Base-by-base conservation (phyloP, 2,329 filamentous ascomycete genomes). In the Apiospora phragmitis region DNA sequence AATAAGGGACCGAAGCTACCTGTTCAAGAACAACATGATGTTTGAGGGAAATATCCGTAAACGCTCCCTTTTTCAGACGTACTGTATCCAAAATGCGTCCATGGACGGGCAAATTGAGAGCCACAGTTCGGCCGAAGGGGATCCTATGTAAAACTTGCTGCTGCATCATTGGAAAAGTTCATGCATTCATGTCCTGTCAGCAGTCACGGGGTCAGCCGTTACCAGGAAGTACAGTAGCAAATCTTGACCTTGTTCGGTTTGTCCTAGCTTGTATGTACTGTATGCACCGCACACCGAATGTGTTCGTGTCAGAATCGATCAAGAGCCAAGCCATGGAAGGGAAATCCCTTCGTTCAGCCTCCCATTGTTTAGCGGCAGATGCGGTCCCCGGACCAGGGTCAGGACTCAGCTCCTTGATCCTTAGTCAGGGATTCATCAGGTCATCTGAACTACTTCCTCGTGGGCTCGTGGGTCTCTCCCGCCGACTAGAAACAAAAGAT, bases 51-150 rank as follows among this genome's bases (percentile, higher is more conserved):
- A 35, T 32, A 21, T 35, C 21, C 29, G 29, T 35, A 55, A 59
- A 8, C 51, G 29, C 38, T 41, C 38, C 11, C 14, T 41, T 41
- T 41, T 41, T 12, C 14, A 12, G 38, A 41, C 38, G 14, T 41
- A 41, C 38, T 41, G 38, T 41, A 41, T 41, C 38, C 38, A 8
- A 12, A 41, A 41, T 41, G 38, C 38, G 38, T 59, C 26, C 29
- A 4, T 8, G 12, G 32, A 32, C 26, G 51, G 51, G 2, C 51
- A 35, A 59, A 59, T 59, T 59, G n/a, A 5, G 29, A 18, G 51
- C 51, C 51, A 59, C 51, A 59, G 51, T 59, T 59, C 51, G 51
- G 51, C 51, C 51, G 51, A 59, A 59, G 21, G 51, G 51, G 26
- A 59, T 59, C 51, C 51, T 59, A 35, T 59, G 51, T 59, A 59